A percentile compares a stretch with the other conserved stretches of the same genome.
phyloP scores from a whole-genome alignment of 163 green algal genomes.

The Volvox carteri region DNA sequence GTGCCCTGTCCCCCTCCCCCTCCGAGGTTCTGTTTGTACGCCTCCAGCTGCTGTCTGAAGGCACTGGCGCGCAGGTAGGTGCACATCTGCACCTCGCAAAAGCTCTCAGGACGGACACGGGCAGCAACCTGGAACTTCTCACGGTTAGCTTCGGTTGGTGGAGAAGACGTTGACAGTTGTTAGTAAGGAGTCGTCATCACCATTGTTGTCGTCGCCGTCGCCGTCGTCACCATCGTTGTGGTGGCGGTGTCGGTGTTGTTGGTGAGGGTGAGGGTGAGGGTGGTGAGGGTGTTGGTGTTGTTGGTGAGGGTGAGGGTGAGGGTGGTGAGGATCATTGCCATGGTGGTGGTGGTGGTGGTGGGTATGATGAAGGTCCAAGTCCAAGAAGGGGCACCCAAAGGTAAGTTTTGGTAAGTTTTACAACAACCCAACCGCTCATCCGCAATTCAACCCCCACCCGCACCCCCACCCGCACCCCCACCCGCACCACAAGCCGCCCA shows the following conservation, averaged over 20 bases:
- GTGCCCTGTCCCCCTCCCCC: conserved; percentile 53
- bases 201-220: too few relatives aligned
- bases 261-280: too few relatives aligned
- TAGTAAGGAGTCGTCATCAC: too few relatives aligned
- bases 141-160: conserved; percentile 65
- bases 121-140: conserved; percentile 72
- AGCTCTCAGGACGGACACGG: conserved; percentile 60
- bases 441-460: background rate
- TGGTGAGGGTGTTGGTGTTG: too few relatives aligned
- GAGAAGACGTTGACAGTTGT: background rate
- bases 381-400: too few relatives aligned
- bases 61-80: conserved; percentile 86
- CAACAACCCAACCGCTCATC: background rate
- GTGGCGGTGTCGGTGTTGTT: too few relatives aligned
- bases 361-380: too few relatives aligned
- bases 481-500: background rate
- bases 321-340: too few relatives aligned
- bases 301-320: too few relatives aligned
- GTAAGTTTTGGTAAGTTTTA: too few relatives aligned
- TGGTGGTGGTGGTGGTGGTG: background rate
- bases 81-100: conserved; percentile 85
- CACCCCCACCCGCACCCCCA: background rate
- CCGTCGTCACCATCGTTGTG: too few relatives aligned
- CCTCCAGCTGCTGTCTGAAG: conserved; percentile 74
- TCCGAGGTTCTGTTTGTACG: conserved; percentile 69